Evolutionary conservation across 2,329 filamentous ascomycete genomes (phyloP), one percentile per base, ranked within the genome.

Genomic region (Didymella glomerata): DNA sequence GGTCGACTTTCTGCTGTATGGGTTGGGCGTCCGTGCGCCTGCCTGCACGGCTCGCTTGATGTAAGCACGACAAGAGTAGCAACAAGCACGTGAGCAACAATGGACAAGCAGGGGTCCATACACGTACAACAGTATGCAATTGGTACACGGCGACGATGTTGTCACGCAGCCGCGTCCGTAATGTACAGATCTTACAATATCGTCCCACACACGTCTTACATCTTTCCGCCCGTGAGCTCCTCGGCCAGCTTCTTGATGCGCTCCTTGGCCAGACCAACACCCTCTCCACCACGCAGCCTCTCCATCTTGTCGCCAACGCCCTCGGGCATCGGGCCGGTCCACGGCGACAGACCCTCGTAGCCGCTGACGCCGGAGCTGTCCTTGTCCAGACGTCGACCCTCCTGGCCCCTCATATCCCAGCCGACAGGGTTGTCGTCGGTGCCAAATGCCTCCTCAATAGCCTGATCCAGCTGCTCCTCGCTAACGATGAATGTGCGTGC

Each of bases 401-500:
- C 63, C n/a, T 65, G 54, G 18, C 70, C 73, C 57, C 54, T 61
- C 34, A 52, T 48, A 48, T 72, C 55, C 70, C 78, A 73, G 79
- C 80, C 68, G 64, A 83, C 66, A 59, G 75, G 81, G 7, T 70
- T 54, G 25, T 80, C 77, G 7, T 86, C 83, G 25, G 88, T 86
- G 16, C 86, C 84, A 79, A 97, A 99, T n/a, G 89, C 83, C 63
- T 83, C 80, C 22, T 96, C 90, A 56, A 97, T 88, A 65, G 88
- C 85, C 16, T 82, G 82, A 67, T 90, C 85, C 32, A 99, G 85
- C 75, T 96, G 89, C 49, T 84, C 80, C 75, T 96, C 93, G 24
- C 85, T 88, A 18, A 92, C 88, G 73, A 99, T 97, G 79, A 98
- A 99, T 38, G 86, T 82, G 25, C 90, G 86, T 5, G 95, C 93